These are phyloP conservation scores for Stagonosporopsis rhizophila DNA, from an alignment of 2,329 filamentous ascomycete species.

Conservation along the genomic window DNA sequence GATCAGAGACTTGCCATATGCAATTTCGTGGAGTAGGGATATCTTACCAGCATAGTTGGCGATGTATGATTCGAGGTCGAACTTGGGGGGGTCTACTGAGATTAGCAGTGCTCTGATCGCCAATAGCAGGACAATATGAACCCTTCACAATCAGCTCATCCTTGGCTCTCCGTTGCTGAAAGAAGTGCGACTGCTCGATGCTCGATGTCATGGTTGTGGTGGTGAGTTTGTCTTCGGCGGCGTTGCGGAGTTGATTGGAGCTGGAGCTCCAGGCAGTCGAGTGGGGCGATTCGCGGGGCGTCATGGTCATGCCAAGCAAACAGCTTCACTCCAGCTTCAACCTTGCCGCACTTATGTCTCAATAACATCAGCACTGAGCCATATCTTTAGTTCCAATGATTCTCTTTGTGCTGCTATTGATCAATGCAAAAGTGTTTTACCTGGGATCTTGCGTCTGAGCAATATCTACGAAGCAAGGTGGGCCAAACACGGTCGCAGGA, in stretches of 20 bases:
- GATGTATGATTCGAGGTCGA: constrained; percentile 91
- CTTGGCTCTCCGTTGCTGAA: constrained; percentile 38
- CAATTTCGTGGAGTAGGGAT: background rate
- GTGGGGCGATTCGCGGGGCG: constrained; percentile 8
- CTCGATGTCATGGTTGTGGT: constrained; percentile 40
- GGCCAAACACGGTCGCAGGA: no score
- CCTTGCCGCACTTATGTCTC: background rate
- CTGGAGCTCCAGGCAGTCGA: constrained; percentile 11
- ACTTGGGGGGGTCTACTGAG: constrained; percentile 74
- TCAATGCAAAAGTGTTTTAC: no score
- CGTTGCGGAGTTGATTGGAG: constrained; percentile 22
- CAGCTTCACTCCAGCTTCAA: constrained; percentile 1
- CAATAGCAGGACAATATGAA: constrained; percentile 7
- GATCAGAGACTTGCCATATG: background rate
- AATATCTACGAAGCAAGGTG: no score
- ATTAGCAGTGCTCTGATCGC: constrained; percentile 25
- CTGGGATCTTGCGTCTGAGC: no score
- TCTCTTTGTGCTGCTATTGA: no score
- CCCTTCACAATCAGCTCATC: constrained; percentile 44
- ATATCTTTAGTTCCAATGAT: background rate
- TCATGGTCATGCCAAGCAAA: constrained; percentile 6
- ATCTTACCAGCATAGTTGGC: constrained; percentile 80
- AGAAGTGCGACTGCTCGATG: constrained; percentile 47
- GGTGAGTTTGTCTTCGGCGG: constrained; percentile 21
- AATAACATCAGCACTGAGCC: background rate